Conservation (phyloP, 176 grass and related monocot genomes). For the Typha latifolia region DNA sequence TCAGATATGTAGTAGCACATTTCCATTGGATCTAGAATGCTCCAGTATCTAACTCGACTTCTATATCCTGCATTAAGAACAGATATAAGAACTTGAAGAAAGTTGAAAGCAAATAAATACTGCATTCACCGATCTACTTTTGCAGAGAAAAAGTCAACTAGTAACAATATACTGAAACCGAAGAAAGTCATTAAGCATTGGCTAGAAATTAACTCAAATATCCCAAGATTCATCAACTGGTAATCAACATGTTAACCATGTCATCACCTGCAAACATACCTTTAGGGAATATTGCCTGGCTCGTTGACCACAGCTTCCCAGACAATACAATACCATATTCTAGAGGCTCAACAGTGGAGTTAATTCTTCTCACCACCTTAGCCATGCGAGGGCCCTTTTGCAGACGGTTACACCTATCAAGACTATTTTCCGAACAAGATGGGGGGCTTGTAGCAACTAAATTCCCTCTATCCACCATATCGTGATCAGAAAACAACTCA, state of each 20-base stretch:
- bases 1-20: conserved; percentile 75
- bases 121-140: too few relatives aligned
- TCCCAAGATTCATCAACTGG: too few relatives aligned
- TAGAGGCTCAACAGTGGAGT: conserved; percentile 65
- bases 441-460: neutral
- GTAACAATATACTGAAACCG: neutral
- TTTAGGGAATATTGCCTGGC: conserved; percentile 80
- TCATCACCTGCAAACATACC: conserved; percentile 32
- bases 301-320: conserved; percentile 64
- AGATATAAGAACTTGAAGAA: neutral
- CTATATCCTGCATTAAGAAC: conserved; percentile 61
- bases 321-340: conserved; percentile 66
- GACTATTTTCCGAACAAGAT: conserved; percentile 1
- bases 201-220: too few relatives aligned
- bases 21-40: conserved; percentile 62
- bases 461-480: conserved; percentile 6
- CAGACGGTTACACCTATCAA: conserved; percentile 14
- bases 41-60: conserved; percentile 85
- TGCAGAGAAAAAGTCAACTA: too few relatives aligned
- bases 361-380: conserved; percentile 70
- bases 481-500: neutral
- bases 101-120: too few relatives aligned
- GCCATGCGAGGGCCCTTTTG: conserved; percentile 78
- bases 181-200: too few relatives aligned
- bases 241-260: too few relatives aligned